Percentiles rank a stretch among this genome's conserved stretches.
phyloP scores from a whole-genome alignment of 2,329 filamentous ascomycete genomes.

The Microcera coccophila region DNA sequence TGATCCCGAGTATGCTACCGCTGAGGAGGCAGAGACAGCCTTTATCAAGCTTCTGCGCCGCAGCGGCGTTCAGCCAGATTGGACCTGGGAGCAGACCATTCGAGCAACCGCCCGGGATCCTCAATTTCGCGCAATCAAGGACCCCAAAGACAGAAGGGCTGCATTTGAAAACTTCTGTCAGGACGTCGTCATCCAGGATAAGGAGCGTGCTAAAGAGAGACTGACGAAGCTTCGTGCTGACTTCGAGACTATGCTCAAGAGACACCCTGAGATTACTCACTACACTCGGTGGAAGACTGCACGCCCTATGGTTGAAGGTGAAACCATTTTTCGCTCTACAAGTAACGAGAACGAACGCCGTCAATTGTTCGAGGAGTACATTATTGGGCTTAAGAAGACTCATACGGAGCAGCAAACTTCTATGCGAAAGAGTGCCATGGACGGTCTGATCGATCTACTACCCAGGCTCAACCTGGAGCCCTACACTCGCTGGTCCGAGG shows the following conservation, averaged over 20 bases:
- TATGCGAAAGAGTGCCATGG: slow-evolving; percentile 75
- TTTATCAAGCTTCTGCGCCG: slow-evolving; percentile 88
- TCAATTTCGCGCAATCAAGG: slow-evolving; percentile 88
- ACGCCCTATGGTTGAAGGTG: slow-evolving; percentile 86
- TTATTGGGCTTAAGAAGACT: slow-evolving; percentile 74
- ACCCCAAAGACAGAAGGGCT: slow-evolving; percentile 82
- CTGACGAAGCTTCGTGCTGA: slow-evolving; percentile 87
- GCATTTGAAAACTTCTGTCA: slow-evolving; percentile 95
- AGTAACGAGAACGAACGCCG: slow-evolving; percentile 82
- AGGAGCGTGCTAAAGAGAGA: slow-evolving; percentile 89
- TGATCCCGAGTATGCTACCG: slow-evolving; percentile 73
- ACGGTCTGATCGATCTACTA: slow-evolving; percentile 74
- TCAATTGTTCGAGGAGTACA: slow-evolving; percentile 91
- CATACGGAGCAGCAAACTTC: slow-evolving; percentile 72
- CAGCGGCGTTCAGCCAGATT: slow-evolving; percentile 82
- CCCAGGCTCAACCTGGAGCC: slow-evolving; percentile 80
- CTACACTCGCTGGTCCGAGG: slow-evolving; percentile 92
- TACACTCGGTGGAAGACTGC: slow-evolving; percentile 98
- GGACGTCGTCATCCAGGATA: slow-evolving; percentile 86
- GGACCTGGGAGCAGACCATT: slow-evolving; percentile 88
- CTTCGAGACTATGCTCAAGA: slow-evolving; percentile 93
- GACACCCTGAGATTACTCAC: slow-evolving; percentile 94
- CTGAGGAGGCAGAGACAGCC: slow-evolving; percentile 87
- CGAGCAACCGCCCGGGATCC: slow-evolving; percentile 82
- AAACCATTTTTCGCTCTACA: slow-evolving; percentile 91